Conservation (phyloP, 495 filamentous ascomycete genomes). For the Recurvomyces mirabilis region DNA sequence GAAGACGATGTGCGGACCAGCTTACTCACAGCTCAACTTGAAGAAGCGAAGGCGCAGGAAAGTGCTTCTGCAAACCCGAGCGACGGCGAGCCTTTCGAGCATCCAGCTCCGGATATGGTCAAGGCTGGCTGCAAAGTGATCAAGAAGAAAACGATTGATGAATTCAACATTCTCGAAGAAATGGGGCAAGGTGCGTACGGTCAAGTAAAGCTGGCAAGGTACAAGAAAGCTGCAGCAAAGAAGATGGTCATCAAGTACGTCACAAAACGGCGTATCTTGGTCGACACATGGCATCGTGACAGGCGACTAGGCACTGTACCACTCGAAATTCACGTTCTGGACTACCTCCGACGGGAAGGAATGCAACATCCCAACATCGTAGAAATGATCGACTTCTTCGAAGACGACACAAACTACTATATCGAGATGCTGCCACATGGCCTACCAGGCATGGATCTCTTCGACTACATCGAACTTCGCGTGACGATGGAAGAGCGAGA, state of each 20-base stretch:
- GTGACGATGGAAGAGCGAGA: constrained; percentile 94
- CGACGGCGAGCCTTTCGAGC: constrained; percentile 37
- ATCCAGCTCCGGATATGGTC: constrained; percentile 28
- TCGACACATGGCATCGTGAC: constrained; percentile 97
- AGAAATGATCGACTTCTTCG: constrained; percentile 98
- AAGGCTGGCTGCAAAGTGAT: constrained; percentile 6
- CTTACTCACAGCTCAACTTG: constrained; percentile 58
- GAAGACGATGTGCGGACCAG: constrained; percentile 4
- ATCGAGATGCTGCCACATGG: constrained; percentile 98
- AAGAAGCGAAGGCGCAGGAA: constrained; percentile 40
- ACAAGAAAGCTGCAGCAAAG: constrained; percentile 61
- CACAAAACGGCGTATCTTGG: constrained; percentile 90
- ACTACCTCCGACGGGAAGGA: constrained; percentile 81
- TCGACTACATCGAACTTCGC: constrained; percentile 95
- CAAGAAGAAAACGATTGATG: constrained; percentile 68
- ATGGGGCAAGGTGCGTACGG: constrained; percentile 98
- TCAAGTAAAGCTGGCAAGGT: constrained; percentile 89
- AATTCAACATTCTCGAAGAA: constrained; percentile 90
- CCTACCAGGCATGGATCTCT: constrained; percentile 94
- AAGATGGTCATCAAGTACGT: constrained; percentile 97
- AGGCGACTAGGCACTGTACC: constrained; percentile 91
- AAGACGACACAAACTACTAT: constrained; percentile 96
- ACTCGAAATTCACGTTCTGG: constrained; percentile 91
- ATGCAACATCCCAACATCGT: constrained; percentile 91
- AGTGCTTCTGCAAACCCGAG: constrained; percentile 9